Conservation (phyloP, 495 filamentous ascomycete species). For the Stereocaulon alpinum region DNA sequence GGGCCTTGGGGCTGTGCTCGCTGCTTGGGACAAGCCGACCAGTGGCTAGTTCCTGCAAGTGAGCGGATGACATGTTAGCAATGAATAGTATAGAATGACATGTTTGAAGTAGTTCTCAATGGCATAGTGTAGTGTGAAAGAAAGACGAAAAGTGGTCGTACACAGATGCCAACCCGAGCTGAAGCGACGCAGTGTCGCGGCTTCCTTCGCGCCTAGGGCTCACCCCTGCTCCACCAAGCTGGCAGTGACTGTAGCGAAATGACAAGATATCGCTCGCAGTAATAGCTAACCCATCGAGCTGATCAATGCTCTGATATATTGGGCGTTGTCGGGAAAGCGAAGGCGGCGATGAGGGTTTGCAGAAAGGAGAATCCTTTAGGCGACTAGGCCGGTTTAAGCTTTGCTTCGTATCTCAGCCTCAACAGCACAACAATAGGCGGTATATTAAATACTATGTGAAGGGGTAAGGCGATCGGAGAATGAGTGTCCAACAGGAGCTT, state of each 20-base stretch:
- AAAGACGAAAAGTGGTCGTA: background rate
- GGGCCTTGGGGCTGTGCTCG: background rate
- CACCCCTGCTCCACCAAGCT: background rate
- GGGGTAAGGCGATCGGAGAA: background rate
- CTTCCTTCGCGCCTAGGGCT: background rate
- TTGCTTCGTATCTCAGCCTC: background rate
- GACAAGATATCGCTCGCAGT: background rate
- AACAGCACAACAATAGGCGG: background rate
- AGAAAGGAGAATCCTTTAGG: conserved; percentile 3
- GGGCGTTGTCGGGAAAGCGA: background rate
- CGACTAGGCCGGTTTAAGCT: background rate
- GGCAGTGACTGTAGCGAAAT: background rate
- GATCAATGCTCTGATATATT: background rate
- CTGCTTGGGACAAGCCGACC: background rate
- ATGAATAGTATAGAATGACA: background rate
- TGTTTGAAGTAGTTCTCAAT: background rate
- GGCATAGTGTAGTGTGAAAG: background rate
- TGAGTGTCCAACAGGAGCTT: background rate
- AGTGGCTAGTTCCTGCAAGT: background rate
- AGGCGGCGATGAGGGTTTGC: background rate
- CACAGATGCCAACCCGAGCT: background rate
- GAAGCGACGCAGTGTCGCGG: background rate
- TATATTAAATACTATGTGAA: background rate
- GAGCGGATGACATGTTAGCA: conserved; percentile 5
- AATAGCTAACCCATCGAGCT: background rate